Evolutionary conservation across 768 basidiomycete species (phyloP).

Genomic region (Russula virescens): DNA sequence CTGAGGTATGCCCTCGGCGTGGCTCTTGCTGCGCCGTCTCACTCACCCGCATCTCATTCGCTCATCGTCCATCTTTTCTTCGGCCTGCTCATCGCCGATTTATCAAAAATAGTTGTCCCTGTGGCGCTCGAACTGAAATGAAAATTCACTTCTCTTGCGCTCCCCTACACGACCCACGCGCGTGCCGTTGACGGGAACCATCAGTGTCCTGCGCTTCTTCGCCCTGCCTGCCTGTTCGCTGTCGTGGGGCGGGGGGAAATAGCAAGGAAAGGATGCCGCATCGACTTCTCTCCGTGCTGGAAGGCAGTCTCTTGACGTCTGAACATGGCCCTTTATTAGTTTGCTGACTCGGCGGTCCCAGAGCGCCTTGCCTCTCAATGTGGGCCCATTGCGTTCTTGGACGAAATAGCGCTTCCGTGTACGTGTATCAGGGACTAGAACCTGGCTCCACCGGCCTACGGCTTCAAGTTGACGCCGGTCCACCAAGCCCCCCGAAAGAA

Average conservation of each 20-base stretch:
- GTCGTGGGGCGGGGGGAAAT: constrained; percentile 7
- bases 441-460: constrained; percentile 11
- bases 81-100: constrained; percentile 19
- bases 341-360: constrained; percentile 16
- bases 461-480: constrained; percentile 3
- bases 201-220: constrained; percentile 12
- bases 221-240: constrained; percentile 14
- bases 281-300: constrained; percentile 15
- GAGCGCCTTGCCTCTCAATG: constrained; percentile 17
- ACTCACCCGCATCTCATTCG: background rate
- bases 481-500: constrained; percentile 8
- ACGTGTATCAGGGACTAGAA: constrained; percentile 21
- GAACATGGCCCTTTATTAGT: constrained; percentile 5
- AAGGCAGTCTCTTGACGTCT: constrained; percentile 19
- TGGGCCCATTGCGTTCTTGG: constrained; percentile 14
- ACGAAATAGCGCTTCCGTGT: constrained; percentile 18
- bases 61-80: background rate
- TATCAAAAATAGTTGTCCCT: constrained; percentile 15
- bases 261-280: constrained; percentile 14
- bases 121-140: constrained; percentile 16
- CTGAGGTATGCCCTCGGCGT: background rate
- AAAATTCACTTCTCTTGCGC: constrained; percentile 11
- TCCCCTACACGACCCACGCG: constrained; percentile 15
- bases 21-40: background rate
- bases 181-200: constrained; percentile 21